Conservation (phyloP, 164 flowering plant genomes). For the Sextonia rubra region DNA sequence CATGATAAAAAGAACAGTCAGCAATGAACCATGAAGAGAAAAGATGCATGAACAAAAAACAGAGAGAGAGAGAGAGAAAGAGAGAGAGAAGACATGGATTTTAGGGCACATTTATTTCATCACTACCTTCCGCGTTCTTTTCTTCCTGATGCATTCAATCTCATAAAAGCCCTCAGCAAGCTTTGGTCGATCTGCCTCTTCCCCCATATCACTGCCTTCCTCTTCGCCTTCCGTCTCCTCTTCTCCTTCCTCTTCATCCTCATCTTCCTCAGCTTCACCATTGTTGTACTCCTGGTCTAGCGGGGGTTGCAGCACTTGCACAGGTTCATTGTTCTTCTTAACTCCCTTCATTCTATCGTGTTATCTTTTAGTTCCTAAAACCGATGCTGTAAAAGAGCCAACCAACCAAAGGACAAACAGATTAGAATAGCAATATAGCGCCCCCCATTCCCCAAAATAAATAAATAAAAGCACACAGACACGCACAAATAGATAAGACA, state of each 20-base stretch:
- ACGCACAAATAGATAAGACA: too few species aligned
- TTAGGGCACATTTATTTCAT: not conserved
- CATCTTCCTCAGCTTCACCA: conserved; percentile 14
- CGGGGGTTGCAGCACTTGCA: not conserved
- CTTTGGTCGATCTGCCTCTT: conserved; percentile 39
- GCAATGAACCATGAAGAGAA: not conserved
- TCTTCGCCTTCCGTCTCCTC: conserved; percentile 28
- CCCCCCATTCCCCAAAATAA: too few species aligned
- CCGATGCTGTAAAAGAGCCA: too few species aligned
- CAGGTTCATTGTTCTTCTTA: not conserved
- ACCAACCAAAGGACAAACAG: too few species aligned
- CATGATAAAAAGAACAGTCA: not conserved
- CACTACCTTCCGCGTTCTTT: conserved; percentile 70
- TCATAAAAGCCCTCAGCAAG: conserved; percentile 90
- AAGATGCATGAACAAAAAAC: not conserved
- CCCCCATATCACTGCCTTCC: conserved; percentile 18
- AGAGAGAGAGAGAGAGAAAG: not conserved
- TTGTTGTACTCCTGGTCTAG: not conserved
- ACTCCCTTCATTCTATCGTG: not conserved
- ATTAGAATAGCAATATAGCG: too few species aligned
- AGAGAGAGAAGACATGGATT: not conserved
- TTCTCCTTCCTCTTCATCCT: conserved; percentile 18
- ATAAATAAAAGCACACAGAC: too few species aligned
- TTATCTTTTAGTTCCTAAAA: too few species aligned
- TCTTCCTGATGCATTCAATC: conserved; percentile 75